phyloP scores from a whole-genome alignment of 2,329 filamentous ascomycete genomes.

The Aurifilum marmelostoma region DNA sequence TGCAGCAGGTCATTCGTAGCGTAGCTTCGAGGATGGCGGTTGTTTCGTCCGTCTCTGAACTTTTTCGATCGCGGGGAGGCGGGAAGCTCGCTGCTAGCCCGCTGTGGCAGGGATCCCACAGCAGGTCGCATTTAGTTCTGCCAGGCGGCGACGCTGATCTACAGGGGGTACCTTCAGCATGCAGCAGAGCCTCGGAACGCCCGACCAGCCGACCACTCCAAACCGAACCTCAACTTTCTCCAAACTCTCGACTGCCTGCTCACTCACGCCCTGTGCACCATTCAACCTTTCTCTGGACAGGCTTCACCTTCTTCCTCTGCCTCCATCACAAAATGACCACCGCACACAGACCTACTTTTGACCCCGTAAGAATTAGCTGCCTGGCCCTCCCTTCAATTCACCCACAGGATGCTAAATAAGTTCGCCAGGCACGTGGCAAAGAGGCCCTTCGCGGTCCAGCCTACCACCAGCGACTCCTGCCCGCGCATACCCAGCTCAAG shows the following conservation, averaged over 20 bases:
- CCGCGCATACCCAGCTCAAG: constrained; percentile 92
- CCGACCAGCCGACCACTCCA: constrained; percentile 16
- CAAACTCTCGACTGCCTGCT: neutral
- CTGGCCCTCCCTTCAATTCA: neutral
- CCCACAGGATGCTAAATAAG: constrained; percentile 34
- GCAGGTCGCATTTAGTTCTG: constrained; percentile 21
- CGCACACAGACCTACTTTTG: constrained; percentile 88
- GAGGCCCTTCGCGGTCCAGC: constrained; percentile 90
- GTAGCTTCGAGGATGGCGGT: neutral
- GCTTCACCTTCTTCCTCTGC: neutral
- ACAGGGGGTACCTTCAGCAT: constrained; percentile 19
- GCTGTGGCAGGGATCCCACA: constrained; percentile 9
- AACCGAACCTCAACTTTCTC: constrained; percentile 8
- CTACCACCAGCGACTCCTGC: constrained; percentile 94
- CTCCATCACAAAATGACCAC: constrained; percentile 58
- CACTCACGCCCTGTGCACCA: neutral
- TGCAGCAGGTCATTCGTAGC: neutral
- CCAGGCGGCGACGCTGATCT: constrained; percentile 25
- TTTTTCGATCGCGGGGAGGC: constrained; percentile 25
- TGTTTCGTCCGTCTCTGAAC: constrained; percentile 15
- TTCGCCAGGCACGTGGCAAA: constrained; percentile 75
- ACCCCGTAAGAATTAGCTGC: constrained; percentile 66
- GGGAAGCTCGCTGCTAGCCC: constrained; percentile 6
- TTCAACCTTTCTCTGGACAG: neutral
- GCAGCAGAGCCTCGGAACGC: constrained; percentile 20